Evolutionary conservation across 257 asterid genomes (phyloP).

Genomic region (Voacanga thouarsii): DNA sequence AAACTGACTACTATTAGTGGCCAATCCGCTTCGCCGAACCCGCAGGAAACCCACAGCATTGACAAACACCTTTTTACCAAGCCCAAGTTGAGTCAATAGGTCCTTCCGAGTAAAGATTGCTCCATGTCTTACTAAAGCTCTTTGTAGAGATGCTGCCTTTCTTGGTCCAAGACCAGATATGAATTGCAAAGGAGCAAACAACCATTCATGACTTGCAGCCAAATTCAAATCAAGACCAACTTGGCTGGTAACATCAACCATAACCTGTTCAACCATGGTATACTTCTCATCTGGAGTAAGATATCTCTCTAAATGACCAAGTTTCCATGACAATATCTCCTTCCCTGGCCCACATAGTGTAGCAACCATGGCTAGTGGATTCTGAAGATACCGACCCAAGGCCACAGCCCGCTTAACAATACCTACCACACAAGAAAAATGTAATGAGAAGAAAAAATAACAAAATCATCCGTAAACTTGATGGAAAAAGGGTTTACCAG

Average conservation of each 20-base stretch:
- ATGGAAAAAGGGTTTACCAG: conserved; percentile 45
- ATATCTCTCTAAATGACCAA: conserved; percentile 71
- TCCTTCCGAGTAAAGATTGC: conserved; percentile 87
- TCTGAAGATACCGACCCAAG: conserved; percentile 90
- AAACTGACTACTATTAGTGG: conserved; percentile 78
- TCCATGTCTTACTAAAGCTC: conserved; percentile 80
- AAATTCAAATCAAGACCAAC: conserved; percentile 77
- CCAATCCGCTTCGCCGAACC: conserved; percentile 81
- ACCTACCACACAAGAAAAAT: conserved; percentile 37
- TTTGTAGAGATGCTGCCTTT: conserved; percentile 86
- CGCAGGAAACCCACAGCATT: conserved; percentile 95
- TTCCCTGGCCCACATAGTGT: conserved; percentile 90
- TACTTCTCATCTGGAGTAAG: conserved; percentile 96
- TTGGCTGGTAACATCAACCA: conserved; percentile 93
- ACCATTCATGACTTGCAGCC: conserved; percentile 76
- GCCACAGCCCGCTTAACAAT: conserved; percentile 93
- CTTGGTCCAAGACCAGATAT: conserved; percentile 95
- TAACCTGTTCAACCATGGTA: conserved; percentile 77
- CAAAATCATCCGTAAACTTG: background rate
- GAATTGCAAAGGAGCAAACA: conserved; percentile 90
- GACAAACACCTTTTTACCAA: conserved; percentile 82
- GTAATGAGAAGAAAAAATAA: background rate
- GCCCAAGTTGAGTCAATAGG: conserved; percentile 72
- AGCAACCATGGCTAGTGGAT: conserved; percentile 88
- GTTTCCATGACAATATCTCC: conserved; percentile 97